Evolutionary conservation across 2,329 filamentous ascomycete species (phyloP).

Genomic region (Aspergillus luchuensis): DNA sequence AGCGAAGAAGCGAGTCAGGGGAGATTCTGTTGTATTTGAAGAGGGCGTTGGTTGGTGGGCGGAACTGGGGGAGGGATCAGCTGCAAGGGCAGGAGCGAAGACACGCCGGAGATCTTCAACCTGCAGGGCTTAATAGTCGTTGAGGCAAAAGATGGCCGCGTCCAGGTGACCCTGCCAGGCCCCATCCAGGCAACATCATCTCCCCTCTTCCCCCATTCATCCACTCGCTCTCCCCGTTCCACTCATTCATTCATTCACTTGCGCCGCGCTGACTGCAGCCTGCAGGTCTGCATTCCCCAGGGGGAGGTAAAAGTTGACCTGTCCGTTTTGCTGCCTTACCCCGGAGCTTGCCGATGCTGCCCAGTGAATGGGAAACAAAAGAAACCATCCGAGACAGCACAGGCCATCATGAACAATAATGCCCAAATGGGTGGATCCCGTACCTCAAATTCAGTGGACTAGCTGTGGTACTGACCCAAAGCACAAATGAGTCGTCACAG

Average conservation of each 20-base stretch:
- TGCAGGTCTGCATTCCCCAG: neutral
- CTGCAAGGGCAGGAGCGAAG: slow-evolving; percentile 17
- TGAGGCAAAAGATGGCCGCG: neutral
- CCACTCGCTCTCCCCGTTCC: neutral
- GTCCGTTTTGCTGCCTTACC: slow-evolving; percentile 14
- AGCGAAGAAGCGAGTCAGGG: neutral
- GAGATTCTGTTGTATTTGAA: slow-evolving; percentile 2
- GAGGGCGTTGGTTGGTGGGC: neutral
- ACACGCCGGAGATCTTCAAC: slow-evolving; percentile 11
- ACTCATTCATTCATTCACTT: neutral
- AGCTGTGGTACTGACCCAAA: neutral
- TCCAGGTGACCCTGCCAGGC: slow-evolving; percentile 3
- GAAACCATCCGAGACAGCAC: slow-evolving; percentile 1
- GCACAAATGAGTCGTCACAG: neutral
- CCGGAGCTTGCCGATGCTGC: slow-evolving; percentile 17
- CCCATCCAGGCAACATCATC: neutral
- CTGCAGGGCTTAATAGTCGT: slow-evolving; percentile 7
- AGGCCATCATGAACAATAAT: slow-evolving; percentile 3
- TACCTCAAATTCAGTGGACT: neutral
- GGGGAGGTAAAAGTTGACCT: neutral
- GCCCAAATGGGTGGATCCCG: neutral
- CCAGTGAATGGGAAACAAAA: slow-evolving; percentile 11
- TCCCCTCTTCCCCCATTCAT: neutral
- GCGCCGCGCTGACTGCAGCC: slow-evolving; percentile 5
- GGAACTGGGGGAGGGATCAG: slow-evolving; percentile 5